These are phyloP conservation scores for Hanseniaspora meyeri DNA, from an alignment of 805 yeast genomes.

Conservation along the genomic window DNA sequence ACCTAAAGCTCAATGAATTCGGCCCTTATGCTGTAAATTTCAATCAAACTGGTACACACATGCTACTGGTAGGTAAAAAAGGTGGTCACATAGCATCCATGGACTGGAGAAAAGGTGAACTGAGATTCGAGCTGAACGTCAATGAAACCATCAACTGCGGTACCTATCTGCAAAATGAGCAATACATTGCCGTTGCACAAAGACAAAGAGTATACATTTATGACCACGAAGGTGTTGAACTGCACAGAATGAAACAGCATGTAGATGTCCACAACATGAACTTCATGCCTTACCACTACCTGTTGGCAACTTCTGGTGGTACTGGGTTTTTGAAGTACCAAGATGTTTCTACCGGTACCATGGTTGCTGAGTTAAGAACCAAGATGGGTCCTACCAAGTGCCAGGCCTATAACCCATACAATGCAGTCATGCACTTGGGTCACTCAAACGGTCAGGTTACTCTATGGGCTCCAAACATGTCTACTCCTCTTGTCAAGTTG, in stretches of 20 bases:
- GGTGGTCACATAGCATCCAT: slow-evolving; percentile 85
- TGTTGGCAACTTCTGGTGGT: slow-evolving; percentile 78
- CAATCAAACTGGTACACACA: slow-evolving; percentile 74
- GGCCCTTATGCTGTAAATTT: slow-evolving; percentile 83
- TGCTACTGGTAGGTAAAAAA: slow-evolving; percentile 74
- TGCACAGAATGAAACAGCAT: slow-evolving; percentile 85
- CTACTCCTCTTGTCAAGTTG: slow-evolving; percentile 72
- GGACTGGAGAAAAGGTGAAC: slow-evolving; percentile 83
- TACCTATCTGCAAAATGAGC: slow-evolving; percentile 81
- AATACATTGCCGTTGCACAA: slow-evolving; percentile 92
- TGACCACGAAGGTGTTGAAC: slow-evolving; percentile 80
- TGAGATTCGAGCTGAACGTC: slow-evolving; percentile 70
- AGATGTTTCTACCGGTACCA: slow-evolving; percentile 84
- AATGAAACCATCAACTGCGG: slow-evolving; percentile 87
- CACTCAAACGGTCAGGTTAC: slow-evolving; percentile 88
- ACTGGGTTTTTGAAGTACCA: slow-evolving; percentile 84
- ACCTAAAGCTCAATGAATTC: slow-evolving; percentile 56
- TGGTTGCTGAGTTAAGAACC: slow-evolving; percentile 74
- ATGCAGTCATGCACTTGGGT: slow-evolving; percentile 88
- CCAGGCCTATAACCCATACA: slow-evolving; percentile 87
- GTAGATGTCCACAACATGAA: slow-evolving; percentile 72
- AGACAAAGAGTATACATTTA: slow-evolving; percentile 87
- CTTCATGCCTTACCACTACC: slow-evolving; percentile 83
- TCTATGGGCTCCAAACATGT: slow-evolving; percentile 83
- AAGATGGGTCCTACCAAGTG: slow-evolving; percentile 82